phyloP scores from a whole-genome alignment of 1,139 yeast genomes.

The Pneumocystis sp. region DNA sequence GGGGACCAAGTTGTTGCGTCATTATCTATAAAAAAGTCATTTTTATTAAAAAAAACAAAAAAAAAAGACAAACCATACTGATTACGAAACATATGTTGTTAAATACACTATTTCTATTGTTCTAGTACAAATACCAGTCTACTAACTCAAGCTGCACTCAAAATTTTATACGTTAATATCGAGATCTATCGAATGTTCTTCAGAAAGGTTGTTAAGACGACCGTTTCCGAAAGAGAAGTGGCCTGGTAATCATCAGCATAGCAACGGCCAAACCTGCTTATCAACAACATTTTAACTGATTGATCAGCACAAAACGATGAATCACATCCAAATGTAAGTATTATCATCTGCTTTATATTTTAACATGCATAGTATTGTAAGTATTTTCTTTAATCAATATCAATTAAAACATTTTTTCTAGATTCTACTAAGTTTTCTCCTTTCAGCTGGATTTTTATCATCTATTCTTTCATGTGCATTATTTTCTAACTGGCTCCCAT shows the following conservation, averaged over 20 bases:
- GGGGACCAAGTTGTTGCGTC: constrained; percentile 14
- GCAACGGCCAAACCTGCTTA: background rate
- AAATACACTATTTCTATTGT: background rate
- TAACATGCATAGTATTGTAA: background rate
- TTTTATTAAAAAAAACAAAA: background rate
- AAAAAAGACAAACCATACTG: background rate
- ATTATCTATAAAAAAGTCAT: constrained; percentile 1
- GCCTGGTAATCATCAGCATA: background rate
- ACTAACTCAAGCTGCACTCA: background rate
- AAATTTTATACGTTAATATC: background rate
- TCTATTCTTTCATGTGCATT: constrained; percentile 66
- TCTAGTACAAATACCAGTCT: background rate
- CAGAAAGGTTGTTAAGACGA: background rate
- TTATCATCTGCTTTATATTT: background rate
- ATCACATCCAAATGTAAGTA: background rate
- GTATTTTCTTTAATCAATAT: background rate
- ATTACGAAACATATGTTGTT: background rate
- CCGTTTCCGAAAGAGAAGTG: background rate
- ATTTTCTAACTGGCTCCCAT: constrained; percentile 65
- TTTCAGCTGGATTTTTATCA: constrained; percentile 64
- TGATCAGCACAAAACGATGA: background rate
- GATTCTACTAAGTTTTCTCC: constrained; percentile 54
- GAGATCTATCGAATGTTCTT: background rate
- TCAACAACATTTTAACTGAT: background rate
- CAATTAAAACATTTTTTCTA: background rate